Percentiles rank a stretch among this genome's conserved stretches.
Evolutionary conservation across 371 early-diverging fungal species (phyloP).

Genomic region (Rhizopus sp.): DNA sequence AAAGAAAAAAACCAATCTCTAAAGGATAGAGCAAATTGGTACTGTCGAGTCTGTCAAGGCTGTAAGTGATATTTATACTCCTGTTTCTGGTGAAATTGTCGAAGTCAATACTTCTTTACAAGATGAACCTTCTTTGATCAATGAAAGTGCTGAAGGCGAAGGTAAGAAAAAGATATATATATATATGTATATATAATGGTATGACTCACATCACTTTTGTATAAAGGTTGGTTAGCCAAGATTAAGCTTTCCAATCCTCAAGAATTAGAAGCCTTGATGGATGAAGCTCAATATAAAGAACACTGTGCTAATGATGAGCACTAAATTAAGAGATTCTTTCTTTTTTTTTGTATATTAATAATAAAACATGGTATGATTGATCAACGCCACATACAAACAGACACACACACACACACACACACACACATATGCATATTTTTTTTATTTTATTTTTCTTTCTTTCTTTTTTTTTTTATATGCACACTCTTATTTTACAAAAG

Average conservation of each 20-base stretch:
- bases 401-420: neutral
- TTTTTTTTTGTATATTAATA: conserved; percentile 5
- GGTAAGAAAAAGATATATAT: conserved; percentile 49
- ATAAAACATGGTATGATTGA: neutral
- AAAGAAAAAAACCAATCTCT: neutral
- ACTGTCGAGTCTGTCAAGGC: conserved; percentile 97
- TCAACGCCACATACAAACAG: neutral
- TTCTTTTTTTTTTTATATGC: conserved; percentile 17
- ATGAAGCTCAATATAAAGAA: conserved; percentile 69
- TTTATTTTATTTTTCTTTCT: neutral
- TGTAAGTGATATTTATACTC: conserved; percentile 91
- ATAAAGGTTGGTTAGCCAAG: conserved; percentile 91
- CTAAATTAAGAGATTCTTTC: conserved; percentile 10
- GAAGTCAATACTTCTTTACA: conserved; percentile 72
- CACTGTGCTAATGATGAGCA: conserved; percentile 43
- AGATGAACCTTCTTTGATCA: conserved; percentile 77
- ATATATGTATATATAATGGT: neutral
- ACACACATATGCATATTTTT: neutral
- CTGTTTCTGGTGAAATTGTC: conserved; percentile 82
- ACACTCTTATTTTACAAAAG: conserved; percentile 10
- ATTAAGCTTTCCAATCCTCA: conserved; percentile 72
- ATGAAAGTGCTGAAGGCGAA: conserved; percentile 72
- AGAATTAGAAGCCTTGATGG: conserved; percentile 75
- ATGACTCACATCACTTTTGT: conserved; percentile 7
- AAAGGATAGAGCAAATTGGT: conserved; percentile 66